A percentile compares a stretch with the other conserved stretches of the same genome.
These are phyloP conservation scores for Naganishia sp. DNA, from an alignment of 1,284 basidiomycete species.

Conservation along the genomic window DNA sequence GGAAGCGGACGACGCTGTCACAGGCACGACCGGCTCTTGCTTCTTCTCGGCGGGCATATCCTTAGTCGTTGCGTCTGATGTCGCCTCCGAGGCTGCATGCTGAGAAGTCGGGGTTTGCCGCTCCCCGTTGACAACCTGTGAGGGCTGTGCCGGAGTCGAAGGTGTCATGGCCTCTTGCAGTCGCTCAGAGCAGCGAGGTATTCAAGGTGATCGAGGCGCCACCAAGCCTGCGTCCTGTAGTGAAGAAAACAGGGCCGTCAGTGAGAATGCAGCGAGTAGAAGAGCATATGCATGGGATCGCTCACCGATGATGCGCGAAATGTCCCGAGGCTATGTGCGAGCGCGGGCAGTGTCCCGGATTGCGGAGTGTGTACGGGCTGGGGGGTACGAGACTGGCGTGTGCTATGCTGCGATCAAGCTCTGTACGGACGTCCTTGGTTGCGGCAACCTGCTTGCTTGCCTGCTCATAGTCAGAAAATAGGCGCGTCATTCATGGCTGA, in stretches of 20 bases:
- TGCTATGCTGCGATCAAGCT: no score
- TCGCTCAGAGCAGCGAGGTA: constrained; percentile 1
- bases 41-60: not conserved
- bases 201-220: no score
- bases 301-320: no score
- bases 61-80: not conserved
- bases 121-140: not conserved
- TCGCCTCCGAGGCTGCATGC: not conserved
- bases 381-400: no score
- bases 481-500: no score
- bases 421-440: no score
- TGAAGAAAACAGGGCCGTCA: not conserved
- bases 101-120: not conserved
- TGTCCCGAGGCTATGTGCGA: not conserved
- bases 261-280: no score
- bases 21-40: not conserved
- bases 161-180: not conserved
- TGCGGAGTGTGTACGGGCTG: not conserved
- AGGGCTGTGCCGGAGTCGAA: no score
- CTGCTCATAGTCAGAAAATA: no score
- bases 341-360: not conserved
- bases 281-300: no score
- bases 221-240: not conserved
- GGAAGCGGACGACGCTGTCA: not conserved
- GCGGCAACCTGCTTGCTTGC: no score